These are phyloP conservation scores for Fraxinus ornus DNA, from an alignment of 305 asterid species.

Conservation along the genomic window DNA sequence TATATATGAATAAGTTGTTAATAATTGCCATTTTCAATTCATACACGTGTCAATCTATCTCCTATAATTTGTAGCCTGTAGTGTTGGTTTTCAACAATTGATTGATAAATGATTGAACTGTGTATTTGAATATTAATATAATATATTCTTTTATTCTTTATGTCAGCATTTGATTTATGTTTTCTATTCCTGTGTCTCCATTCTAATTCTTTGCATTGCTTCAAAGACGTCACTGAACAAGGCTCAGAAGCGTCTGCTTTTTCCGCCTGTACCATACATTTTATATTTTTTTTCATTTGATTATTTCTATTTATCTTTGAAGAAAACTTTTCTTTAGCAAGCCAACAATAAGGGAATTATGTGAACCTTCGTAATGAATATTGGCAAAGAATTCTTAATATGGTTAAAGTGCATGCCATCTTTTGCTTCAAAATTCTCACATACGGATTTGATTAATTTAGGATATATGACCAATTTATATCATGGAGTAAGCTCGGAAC, in stretches of 20 bases:
- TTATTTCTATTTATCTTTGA: not conserved
- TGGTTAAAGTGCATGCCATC: not conserved
- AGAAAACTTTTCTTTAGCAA: not conserved
- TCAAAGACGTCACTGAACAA: not conserved
- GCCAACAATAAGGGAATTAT: not conserved
- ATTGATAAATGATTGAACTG: not conserved
- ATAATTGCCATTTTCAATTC: not conserved
- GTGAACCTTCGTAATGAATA: not conserved
- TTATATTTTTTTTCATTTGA: not conserved
- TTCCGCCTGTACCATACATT: not conserved
- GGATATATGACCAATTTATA: not conserved
- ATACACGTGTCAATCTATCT: not conserved
- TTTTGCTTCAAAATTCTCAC: not conserved
- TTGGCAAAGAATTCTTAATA: not conserved
- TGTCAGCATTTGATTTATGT: not conserved
- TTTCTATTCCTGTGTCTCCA: not conserved
- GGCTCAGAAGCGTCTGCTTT: not conserved
- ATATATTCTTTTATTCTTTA: not conserved
- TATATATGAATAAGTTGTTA: not conserved
- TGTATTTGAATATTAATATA: not conserved
- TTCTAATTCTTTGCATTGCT: not conserved
- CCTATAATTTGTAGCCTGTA: not conserved
- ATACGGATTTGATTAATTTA: not conserved
- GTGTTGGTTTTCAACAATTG: not conserved
- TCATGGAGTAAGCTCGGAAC: not conserved